Evolutionary conservation across 306 rosid genomes (phyloP).

Genomic region (Comarum palustre): DNA sequence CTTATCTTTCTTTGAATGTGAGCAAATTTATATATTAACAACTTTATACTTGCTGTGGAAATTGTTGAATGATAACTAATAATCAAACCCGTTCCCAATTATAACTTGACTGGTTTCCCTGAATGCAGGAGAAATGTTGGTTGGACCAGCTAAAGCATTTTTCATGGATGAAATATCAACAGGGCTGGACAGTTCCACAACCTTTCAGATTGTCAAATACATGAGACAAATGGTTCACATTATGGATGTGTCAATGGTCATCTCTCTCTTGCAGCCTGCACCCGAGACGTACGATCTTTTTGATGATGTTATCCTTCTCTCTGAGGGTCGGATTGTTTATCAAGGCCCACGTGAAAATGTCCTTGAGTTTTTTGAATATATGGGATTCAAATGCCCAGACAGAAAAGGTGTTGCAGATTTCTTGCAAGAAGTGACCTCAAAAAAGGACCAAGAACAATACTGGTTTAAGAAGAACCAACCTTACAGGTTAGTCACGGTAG

Average conservation of each 20-base stretch:
- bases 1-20: too few relatives aligned
- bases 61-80: too few relatives aligned
- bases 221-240: constrained; percentile 38
- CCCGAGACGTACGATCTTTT: constrained; percentile 37
- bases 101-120: not conserved
- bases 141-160: constrained; percentile 48
- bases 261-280: constrained; percentile 36
- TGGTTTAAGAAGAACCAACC: constrained; percentile 53
- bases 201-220: constrained; percentile 48
- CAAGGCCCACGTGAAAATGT: constrained; percentile 35
- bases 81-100: too few relatives aligned
- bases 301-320: constrained; percentile 32
- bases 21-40: not conserved
- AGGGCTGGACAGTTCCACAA: constrained; percentile 68
- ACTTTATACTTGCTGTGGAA: too few relatives aligned
- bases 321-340: constrained; percentile 35
- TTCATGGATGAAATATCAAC: constrained; percentile 74
- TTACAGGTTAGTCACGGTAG: constrained; percentile 38
- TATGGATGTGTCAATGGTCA: constrained; percentile 32
- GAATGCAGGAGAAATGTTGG: constrained; percentile 42
- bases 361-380: constrained; percentile 25
- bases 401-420: constrained; percentile 41
- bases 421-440: constrained; percentile 53
- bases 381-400: constrained; percentile 34
- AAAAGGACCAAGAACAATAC: constrained; percentile 73